These are phyloP conservation scores for Lipomyces sp. DNA, from an alignment of 805 yeast species.

Conservation along the genomic window DNA sequence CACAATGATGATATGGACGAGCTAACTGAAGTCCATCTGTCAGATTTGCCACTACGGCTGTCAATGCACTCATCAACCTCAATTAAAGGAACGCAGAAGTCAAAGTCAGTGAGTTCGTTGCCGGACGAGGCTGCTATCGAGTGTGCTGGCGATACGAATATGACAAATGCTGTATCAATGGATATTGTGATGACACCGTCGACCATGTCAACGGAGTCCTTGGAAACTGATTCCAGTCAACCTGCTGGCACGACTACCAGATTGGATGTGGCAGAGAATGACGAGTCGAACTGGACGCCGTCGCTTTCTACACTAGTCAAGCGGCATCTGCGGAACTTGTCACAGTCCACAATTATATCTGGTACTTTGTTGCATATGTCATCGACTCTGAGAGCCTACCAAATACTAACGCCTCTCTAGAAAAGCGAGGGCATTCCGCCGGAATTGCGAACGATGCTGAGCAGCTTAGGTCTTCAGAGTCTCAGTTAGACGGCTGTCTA, in stretches of 20 bases:
- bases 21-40: background rate
- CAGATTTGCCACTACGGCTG: background rate
- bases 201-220: background rate
- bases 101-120: background rate
- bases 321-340: conserved; percentile 17
- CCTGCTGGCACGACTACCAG: background rate
- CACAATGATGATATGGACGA: background rate
- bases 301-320: conserved; percentile 6
- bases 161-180: background rate
- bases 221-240: background rate
- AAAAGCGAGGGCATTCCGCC: background rate
- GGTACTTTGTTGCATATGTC: background rate
- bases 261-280: background rate
- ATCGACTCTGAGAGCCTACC: background rate
- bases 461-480: background rate
- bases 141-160: background rate
- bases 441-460: background rate
- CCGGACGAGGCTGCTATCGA: background rate
- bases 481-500: background rate
- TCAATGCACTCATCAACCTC: background rate
- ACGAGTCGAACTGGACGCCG: background rate
- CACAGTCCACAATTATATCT: conserved; percentile 7
- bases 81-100: background rate
- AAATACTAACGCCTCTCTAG: background rate
- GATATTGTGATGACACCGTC: background rate